Base-by-base conservation (phyloP, 225 moss, liverwort and hornwort species). In the Rhytidiadelphus loreus region DNA sequence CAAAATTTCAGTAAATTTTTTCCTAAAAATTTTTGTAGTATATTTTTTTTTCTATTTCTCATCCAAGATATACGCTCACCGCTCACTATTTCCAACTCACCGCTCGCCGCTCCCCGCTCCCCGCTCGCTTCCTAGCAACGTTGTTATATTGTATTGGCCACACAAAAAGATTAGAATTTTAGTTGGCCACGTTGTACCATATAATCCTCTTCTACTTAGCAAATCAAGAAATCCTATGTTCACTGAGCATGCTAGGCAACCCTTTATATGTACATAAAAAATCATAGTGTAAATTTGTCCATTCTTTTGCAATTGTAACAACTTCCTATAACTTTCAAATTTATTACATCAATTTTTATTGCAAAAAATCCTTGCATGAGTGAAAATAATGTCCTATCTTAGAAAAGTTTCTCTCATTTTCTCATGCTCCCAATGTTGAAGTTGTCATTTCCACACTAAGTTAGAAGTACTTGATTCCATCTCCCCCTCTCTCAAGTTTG, bases 201-300 rank as follows among this genome's bases (percentile, higher is more conserved):
- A 30, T 32, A 50, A 4, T 13, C 12, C 2, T 50, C 7, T 50
- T 50, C 21, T 50, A 32, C 21, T 50, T 32, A 2, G 13, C 8
- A 32, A 21, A 50, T 75, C 2, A 4, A 17, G 1, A 28, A 75
- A 32, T 75, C 1, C 12, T 50, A 75, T 12, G 0, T 20, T 50
- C 13, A 32, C 50, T 33, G 20, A 74, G 12, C 2, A 50, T 75
- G 12, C 1, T 0, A 7, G 1, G 17, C 7, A 48, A 48, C 0
- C 0, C 0, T 30, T 46, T 12, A 32, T 9, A 20, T 20, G 4
- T 74, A 32, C 1, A 4, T 32, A 74, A 6, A 7, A n/a, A 7
- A 19, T 12, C 2, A 19, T 32, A 32, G 2, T 48, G 2, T 19
- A 74, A 74, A 32, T 32, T 48, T 32, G 12, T 74, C 20, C 1